Conservation (phyloP, 2,329 filamentous ascomycete genomes). For the Waltergamsia citrina region DNA sequence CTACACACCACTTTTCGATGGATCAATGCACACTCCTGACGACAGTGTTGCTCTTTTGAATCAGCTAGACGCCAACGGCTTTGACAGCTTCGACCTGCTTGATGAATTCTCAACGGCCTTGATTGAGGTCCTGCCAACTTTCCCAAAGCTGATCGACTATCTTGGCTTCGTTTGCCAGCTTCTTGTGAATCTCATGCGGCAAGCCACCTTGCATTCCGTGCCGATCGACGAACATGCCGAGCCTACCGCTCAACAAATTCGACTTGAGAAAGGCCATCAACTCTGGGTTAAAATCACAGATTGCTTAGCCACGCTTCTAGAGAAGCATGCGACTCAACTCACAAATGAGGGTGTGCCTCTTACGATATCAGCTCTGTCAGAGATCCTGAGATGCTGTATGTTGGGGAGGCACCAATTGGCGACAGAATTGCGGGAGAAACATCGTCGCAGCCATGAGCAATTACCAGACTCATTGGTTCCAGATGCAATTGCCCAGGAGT, state of each 20-base stretch:
- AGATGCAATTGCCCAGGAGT: slow-evolving; percentile 49
- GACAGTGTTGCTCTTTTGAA: slow-evolving; percentile 22
- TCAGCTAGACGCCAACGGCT: slow-evolving; percentile 29
- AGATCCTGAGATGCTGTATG: slow-evolving; percentile 33
- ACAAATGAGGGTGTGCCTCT: slow-evolving; percentile 30
- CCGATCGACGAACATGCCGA: slow-evolving; percentile 12
- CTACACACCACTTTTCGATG: not conserved
- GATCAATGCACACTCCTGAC: not conserved
- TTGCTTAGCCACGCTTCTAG: slow-evolving; percentile 35
- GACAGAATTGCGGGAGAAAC: slow-evolving; percentile 13
- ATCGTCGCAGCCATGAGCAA: slow-evolving; percentile 19
- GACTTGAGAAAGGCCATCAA: slow-evolving; percentile 27
- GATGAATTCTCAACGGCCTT: slow-evolving; percentile 30
- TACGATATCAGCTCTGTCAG: slow-evolving; percentile 29
- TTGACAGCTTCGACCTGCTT: slow-evolving; percentile 32
- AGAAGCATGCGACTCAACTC: slow-evolving; percentile 45
- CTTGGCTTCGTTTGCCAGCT: slow-evolving; percentile 27
- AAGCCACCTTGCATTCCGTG: too few species aligned
- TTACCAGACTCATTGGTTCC: slow-evolving; percentile 27
- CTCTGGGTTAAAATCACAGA: slow-evolving; percentile 32
- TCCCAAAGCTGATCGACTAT: slow-evolving; percentile 36
- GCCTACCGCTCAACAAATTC: slow-evolving; percentile 15
- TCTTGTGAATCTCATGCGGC: slow-evolving; percentile 19
- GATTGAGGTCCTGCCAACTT: slow-evolving; percentile 27
- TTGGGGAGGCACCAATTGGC: slow-evolving; percentile 24